phyloP scores from a whole-genome alignment of 768 basidiomycete species.

The Lyophyllum decastes region DNA sequence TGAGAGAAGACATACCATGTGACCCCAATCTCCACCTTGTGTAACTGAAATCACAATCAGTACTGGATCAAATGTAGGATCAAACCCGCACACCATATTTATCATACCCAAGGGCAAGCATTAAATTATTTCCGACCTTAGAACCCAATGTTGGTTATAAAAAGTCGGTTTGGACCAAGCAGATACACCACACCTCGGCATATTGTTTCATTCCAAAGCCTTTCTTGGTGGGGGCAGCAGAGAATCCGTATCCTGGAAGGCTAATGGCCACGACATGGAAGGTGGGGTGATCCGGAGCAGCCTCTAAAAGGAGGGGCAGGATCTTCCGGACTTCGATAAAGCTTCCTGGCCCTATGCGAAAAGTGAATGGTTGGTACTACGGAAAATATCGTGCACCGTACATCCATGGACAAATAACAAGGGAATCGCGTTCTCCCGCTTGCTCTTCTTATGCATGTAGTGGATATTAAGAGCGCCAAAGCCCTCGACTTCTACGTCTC shows the following conservation, averaged over 20 bases:
- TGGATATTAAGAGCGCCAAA: constrained; percentile 50
- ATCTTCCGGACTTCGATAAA: constrained; percentile 61
- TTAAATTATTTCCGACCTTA: constrained; percentile 49
- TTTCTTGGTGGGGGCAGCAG: constrained; percentile 50
- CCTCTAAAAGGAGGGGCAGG: constrained; percentile 49
- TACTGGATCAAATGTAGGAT: not conserved
- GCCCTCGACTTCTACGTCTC: constrained; percentile 47
- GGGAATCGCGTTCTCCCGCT: constrained; percentile 46
- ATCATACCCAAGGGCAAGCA: constrained; percentile 47
- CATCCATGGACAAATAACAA: constrained; percentile 66
- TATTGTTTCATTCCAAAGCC: constrained; percentile 53
- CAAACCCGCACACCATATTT: constrained; percentile 37
- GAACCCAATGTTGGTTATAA: not conserved
- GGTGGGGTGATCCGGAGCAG: constrained; percentile 45
- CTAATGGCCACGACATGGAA: constrained; percentile 68
- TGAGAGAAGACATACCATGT: constrained; percentile 23
- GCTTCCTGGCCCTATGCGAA: constrained; percentile 59
- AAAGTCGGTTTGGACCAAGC: constrained; percentile 13
- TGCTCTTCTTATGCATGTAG: constrained; percentile 58
- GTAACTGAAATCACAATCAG: constrained; percentile 32
- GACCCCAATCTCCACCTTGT: constrained; percentile 54
- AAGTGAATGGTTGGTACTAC: not conserved
- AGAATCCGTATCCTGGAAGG: constrained; percentile 66
- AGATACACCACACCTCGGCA: constrained; percentile 50
- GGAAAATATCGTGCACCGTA: constrained; percentile 3